These are phyloP conservation scores for Fusarium luffae DNA, from an alignment of 2,329 filamentous ascomycete genomes.

Conservation along the genomic window DNA sequence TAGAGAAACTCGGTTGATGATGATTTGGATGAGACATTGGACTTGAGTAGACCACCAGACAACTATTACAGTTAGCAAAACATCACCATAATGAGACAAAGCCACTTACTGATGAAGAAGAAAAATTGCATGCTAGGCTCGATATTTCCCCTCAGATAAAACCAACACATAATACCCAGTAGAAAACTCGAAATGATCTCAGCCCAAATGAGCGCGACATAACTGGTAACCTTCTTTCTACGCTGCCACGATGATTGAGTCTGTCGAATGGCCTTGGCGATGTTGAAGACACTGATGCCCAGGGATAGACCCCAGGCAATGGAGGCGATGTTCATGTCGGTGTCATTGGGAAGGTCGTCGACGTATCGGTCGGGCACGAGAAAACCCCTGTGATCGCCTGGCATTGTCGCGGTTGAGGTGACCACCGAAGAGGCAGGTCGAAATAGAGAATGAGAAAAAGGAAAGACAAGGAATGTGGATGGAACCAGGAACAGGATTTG, in stretches of 20 bases:
- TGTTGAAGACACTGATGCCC: slow-evolving; percentile 41
- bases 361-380: slow-evolving; percentile 39
- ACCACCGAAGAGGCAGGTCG: not conserved
- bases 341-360: slow-evolving; percentile 33
- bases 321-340: slow-evolving; percentile 45
- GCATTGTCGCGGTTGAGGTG: slow-evolving; percentile 27
- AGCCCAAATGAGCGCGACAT: slow-evolving; percentile 37
- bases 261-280: slow-evolving; percentile 40
- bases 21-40: slow-evolving; percentile 60
- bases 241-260: slow-evolving; percentile 27
- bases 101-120: slow-evolving; percentile 45
- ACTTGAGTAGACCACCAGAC: slow-evolving; percentile 52
- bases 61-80: slow-evolving; percentile 42
- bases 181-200: slow-evolving; percentile 45
- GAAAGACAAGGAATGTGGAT: slow-evolving; percentile 7
- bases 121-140: slow-evolving; percentile 49
- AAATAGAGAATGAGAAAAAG: not conserved
- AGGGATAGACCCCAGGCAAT: slow-evolving; percentile 46
- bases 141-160: slow-evolving; percentile 38
- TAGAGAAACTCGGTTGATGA: slow-evolving; percentile 62
- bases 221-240: slow-evolving; percentile 40
- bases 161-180: slow-evolving; percentile 42
- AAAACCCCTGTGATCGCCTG: slow-evolving; percentile 27
- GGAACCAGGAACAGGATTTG: not conserved
- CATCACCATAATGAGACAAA: no score